Conservation (phyloP, 148 eudicot species). For the Gaultheria prostrata region DNA sequence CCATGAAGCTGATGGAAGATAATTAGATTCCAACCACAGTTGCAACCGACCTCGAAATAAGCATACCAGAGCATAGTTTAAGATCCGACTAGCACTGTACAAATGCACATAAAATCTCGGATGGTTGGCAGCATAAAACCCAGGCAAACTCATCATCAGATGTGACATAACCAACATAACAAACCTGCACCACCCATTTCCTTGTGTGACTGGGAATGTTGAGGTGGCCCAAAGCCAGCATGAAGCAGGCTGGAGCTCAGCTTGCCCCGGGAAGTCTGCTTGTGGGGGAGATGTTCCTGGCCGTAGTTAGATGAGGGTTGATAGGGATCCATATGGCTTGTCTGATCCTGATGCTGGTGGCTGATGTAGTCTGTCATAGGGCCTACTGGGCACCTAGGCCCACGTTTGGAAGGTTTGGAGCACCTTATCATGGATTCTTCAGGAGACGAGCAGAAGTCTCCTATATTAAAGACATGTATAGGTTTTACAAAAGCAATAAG, state of each 20-base stretch:
- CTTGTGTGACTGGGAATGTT: not conserved
- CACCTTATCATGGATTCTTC: conserved; percentile 23
- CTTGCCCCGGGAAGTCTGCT: conserved; percentile 13
- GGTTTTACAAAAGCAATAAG: not conserved
- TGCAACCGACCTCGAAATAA: not conserved
- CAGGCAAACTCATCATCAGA: not conserved
- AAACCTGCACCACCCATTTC: conserved; percentile 16
- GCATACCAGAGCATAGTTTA: not conserved
- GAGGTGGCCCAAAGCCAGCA: not conserved
- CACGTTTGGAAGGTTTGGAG: conserved; percentile 17
- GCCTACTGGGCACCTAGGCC: conserved; percentile 10
- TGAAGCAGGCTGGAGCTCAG: conserved; percentile 14
- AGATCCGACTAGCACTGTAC: not conserved
- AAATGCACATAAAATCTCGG: not conserved
- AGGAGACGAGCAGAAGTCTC: conserved; percentile 11
- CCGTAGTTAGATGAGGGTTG: conserved; percentile 1
- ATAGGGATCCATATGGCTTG: conserved; percentile 13
- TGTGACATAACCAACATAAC: not conserved
- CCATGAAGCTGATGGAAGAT: not conserved
- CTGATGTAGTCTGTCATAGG: conserved; percentile 17
- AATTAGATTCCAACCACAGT: not conserved
- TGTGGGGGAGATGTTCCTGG: conserved; percentile 15
- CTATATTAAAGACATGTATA: not conserved
- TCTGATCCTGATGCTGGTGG: conserved; percentile 20
- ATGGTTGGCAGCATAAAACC: not conserved